A percentile compares a stretch with the other conserved stretches of the same genome.
phyloP scores from a whole-genome alignment of 1,284 basidiomycete species.

The Binderoboletus segoi region DNA sequence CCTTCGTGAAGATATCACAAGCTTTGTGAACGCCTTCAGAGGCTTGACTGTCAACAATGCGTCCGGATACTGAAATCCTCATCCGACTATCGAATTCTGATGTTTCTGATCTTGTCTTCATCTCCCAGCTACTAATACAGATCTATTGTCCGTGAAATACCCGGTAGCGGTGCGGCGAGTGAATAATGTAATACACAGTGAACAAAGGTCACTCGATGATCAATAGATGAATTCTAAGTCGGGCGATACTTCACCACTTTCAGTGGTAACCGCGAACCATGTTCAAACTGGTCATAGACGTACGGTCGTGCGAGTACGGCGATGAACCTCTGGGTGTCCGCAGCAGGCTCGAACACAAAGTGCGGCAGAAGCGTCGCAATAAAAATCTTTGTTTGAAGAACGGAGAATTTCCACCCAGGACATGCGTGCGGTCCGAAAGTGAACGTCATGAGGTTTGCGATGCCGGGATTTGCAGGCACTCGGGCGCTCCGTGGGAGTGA shows the following conservation, averaged over 20 bases:
- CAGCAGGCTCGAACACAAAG: not conserved
- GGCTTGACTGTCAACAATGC: constrained; percentile 13
- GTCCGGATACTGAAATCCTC: not conserved
- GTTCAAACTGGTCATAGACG: not conserved
- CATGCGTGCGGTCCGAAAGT: too few species aligned
- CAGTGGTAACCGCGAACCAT: not conserved
- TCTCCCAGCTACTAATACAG: not conserved
- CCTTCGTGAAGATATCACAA: constrained; percentile 1
- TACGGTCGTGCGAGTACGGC: not conserved
- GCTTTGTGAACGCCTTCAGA: constrained; percentile 10
- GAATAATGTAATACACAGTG: not conserved
- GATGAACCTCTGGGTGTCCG: not conserved
- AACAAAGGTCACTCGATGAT: not conserved
- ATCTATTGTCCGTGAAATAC: not conserved
- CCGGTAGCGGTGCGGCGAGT: too few species aligned
- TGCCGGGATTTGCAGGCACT: too few species aligned
- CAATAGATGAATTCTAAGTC: not conserved
- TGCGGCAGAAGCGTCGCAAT: not conserved
- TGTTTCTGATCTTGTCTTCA: not conserved
- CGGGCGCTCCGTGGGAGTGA: too few species aligned
- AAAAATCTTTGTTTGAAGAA: not conserved
- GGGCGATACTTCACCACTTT: not conserved
- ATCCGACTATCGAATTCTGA: not conserved
- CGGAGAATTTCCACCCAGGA: too few species aligned
- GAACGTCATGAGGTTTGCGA: too few species aligned